These are phyloP conservation scores for Myrmaecium sp. DNA, from an alignment of 2,329 filamentous ascomycete species.

Conservation along the genomic window DNA sequence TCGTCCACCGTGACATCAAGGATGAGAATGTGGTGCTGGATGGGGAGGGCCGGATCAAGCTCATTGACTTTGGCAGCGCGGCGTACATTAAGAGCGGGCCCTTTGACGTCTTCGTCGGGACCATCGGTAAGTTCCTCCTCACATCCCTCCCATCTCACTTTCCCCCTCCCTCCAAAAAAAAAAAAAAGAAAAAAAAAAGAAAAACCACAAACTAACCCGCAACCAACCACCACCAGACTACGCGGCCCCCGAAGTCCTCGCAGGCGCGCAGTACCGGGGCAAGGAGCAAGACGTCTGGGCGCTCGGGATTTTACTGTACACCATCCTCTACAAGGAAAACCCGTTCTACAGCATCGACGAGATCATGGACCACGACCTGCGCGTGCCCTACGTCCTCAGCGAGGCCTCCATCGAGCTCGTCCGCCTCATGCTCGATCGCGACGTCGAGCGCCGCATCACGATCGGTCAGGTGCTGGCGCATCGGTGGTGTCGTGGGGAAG, in stretches of 20 bases:
- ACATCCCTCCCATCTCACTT: background rate
- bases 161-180: background rate
- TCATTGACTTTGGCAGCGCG: conserved; percentile 96
- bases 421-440: conserved; percentile 77
- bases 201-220: background rate
- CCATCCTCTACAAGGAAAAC: conserved; percentile 98
- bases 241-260: conserved; percentile 91
- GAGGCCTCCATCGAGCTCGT: conserved; percentile 89
- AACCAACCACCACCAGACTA: conserved; percentile 50
- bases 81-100: conserved; percentile 97
- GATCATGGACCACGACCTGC: conserved; percentile 92
- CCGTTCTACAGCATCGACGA: conserved; percentile 98
- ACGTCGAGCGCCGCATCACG: conserved; percentile 66
- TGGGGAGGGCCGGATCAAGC: conserved; percentile 84
- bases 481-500: too few species aligned
- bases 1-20: conserved; percentile 97
- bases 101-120: conserved; percentile 97
- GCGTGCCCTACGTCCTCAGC: conserved; percentile 75
- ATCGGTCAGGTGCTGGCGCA: conserved; percentile 80
- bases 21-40: conserved; percentile 96
- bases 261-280: conserved; percentile 78
- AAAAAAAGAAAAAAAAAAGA: background rate
- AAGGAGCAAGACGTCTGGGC: conserved; percentile 99
- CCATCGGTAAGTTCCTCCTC: conserved; percentile 55
- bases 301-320: conserved; percentile 89